phyloP scores from a whole-genome alignment of 2,329 filamentous ascomycete species.

The Penicillium sclerotiorum region DNA sequence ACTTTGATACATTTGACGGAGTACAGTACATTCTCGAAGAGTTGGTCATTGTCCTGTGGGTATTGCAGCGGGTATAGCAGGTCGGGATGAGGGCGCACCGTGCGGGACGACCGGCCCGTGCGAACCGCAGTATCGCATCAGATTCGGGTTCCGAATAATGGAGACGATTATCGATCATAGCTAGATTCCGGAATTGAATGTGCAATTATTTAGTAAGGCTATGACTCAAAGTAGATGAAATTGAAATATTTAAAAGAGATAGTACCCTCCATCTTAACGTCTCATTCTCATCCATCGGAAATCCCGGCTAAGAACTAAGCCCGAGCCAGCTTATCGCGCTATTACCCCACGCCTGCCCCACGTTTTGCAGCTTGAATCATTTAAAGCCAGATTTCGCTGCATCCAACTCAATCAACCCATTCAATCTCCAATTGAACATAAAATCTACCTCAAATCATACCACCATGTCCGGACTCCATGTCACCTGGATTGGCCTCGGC shows the following conservation, averaged over 20 bases:
- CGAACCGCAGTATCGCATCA: background rate
- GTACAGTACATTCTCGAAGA: background rate
- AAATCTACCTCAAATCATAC: background rate
- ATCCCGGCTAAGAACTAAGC: slow-evolving; percentile 2
- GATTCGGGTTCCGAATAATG: background rate
- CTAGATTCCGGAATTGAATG: no score
- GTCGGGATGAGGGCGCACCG: background rate
- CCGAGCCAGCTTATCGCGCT: background rate
- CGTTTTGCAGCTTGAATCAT: slow-evolving; percentile 1
- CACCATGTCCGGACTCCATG: slow-evolving; percentile 44
- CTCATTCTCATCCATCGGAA: background rate
- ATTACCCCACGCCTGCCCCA: slow-evolving; percentile 5
- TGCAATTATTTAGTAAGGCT: no score
- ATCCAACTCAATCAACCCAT: no score
- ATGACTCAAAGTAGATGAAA: background rate
- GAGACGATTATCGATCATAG: no score
- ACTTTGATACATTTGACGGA: slow-evolving; percentile 4
- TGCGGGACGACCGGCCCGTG: slow-evolving; percentile 5
- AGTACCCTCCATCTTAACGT: background rate
- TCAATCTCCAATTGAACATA: background rate
- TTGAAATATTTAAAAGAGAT: background rate
- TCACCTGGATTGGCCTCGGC: slow-evolving; percentile 81
- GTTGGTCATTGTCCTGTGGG: background rate
- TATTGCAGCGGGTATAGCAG: background rate
- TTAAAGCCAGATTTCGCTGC: no score